These are phyloP conservation scores for Dimargaris verticillata DNA, from an alignment of 192 early-diverging fungal species.

Conservation along the genomic window DNA sequence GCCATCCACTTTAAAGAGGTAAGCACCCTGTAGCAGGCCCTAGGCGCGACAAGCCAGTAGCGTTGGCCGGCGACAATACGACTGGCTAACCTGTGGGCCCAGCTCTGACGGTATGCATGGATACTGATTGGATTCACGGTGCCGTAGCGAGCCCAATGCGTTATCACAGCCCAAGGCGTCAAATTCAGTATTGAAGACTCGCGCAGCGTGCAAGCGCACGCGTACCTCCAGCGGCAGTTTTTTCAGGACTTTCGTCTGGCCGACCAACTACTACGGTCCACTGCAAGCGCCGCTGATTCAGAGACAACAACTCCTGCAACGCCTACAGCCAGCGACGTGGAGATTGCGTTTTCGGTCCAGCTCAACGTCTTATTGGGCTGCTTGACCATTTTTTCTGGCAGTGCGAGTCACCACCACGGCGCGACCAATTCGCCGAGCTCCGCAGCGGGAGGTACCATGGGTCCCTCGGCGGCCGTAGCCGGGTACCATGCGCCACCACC, in stretches of 20 bases:
- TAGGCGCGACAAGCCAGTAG: no score
- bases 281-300: not conserved
- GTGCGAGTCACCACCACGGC: not conserved
- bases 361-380: slow-evolving; percentile 15
- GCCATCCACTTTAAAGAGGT: slow-evolving; percentile 21
- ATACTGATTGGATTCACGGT: no score
- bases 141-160: not conserved
- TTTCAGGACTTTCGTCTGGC: slow-evolving; percentile 4
- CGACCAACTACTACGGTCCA: not conserved
- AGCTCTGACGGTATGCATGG: no score
- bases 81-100: no score
- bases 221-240: slow-evolving; percentile 7
- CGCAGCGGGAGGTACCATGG: not conserved
- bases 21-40: no score
- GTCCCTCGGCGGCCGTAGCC: not conserved
- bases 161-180: slow-evolving; percentile 1
- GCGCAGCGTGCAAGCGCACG: slow-evolving; percentile 6
- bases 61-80: no score
- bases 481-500: no score
- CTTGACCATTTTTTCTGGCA: slow-evolving; percentile 15
- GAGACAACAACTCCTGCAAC: not conserved
- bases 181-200: slow-evolving; percentile 6
- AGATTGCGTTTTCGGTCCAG: slow-evolving; percentile 11
- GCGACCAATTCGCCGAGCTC: not conserved
- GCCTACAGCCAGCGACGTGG: not conserved